A percentile compares a stretch with the other conserved stretches of the same genome.
These are phyloP conservation scores for Lichtheimia ramosa DNA, from an alignment of 371 early-diverging fungal species.

Conservation along the genomic window DNA sequence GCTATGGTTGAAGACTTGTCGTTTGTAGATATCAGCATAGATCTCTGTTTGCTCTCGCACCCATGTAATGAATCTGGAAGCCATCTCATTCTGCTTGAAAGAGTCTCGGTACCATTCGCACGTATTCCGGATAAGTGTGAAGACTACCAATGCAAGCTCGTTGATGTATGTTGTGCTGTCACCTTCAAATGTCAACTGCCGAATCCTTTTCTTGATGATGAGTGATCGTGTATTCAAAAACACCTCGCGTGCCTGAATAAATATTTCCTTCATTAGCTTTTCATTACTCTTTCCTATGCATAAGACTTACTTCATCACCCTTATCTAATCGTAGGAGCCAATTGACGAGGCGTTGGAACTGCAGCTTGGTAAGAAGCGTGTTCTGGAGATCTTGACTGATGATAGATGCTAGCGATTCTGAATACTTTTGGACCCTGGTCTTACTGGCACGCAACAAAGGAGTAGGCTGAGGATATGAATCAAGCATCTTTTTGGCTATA, in stretches of 20 bases:
- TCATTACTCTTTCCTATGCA: background rate
- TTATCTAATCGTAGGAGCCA: constrained; percentile 80
- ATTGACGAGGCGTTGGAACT: constrained; percentile 78
- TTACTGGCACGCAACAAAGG: constrained; percentile 50
- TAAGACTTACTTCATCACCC: constrained; percentile 61
- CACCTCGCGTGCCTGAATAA: constrained; percentile 70
- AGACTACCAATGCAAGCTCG: constrained; percentile 84
- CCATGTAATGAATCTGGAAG: constrained; percentile 93
- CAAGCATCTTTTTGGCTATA: constrained; percentile 41
- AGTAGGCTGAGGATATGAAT: constrained; percentile 35
- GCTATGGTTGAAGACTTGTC: constrained; percentile 81
- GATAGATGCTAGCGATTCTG: constrained; percentile 60
- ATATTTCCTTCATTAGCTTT: background rate
- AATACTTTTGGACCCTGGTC: constrained; percentile 63
- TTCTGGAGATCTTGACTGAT: constrained; percentile 78
- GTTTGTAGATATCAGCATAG: constrained; percentile 83
- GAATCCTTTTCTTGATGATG: constrained; percentile 80
- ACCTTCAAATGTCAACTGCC: constrained; percentile 85
- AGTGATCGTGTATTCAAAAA: constrained; percentile 73
- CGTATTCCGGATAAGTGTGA: constrained; percentile 87
- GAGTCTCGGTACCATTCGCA: constrained; percentile 93
- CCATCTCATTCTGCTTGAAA: constrained; percentile 86
- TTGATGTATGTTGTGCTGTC: constrained; percentile 82
- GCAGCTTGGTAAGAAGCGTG: constrained; percentile 75
- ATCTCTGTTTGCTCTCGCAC: constrained; percentile 81